Evolutionary conservation across 2,329 filamentous ascomycete species (phyloP), one percentile per base, ranked within the genome.

Genomic region (Cercospora sp.): DNA sequence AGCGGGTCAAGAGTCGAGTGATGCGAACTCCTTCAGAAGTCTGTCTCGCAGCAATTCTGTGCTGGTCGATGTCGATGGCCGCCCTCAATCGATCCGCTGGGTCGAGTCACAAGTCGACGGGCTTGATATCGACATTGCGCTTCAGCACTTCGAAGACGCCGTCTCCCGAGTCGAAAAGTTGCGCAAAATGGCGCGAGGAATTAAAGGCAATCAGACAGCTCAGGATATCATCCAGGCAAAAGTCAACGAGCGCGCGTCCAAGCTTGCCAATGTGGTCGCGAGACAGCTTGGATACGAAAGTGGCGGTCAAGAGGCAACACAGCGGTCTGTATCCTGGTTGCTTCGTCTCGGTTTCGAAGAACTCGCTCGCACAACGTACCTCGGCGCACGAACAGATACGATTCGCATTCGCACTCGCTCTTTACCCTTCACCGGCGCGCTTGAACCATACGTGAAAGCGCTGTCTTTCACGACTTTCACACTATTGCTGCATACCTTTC

Each of bases 401-500:
- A 92, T 99, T 69, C 90, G 90, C 71, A 91, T 93, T 76, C 87
- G 94, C 72, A 90, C 92, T 28, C 90, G 95, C 67, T 93, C 97
- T 85, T 95, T 94, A 78, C 91, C 96, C 67, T 99, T 99, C 80
- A 93, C 97, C 77, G 95, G 95, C 62, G 92, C 97, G 75, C 86
- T 99, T 8, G 92, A 92, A 68, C 86, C 93, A 12, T 98, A 98
- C 80, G 95, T 98, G 73, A 97, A 94, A 85, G 92, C 97, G 78
- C 85, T 98, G 58, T 95, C 94, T 1, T 97, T 93, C 80, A 93
- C 97, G 66, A 97, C 97, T 80, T 99, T 99, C 81, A 93, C 90
- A 64, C 87, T 97, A 72, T 94, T 99, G 77, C 90, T 92, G 74
- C 97, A 98, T 80, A 98, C 95, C 0, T 91, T 98, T 64, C 73